Base-by-base conservation (phyloP, 176 grass and related monocot species). In the Oryza officinalis region DNA sequence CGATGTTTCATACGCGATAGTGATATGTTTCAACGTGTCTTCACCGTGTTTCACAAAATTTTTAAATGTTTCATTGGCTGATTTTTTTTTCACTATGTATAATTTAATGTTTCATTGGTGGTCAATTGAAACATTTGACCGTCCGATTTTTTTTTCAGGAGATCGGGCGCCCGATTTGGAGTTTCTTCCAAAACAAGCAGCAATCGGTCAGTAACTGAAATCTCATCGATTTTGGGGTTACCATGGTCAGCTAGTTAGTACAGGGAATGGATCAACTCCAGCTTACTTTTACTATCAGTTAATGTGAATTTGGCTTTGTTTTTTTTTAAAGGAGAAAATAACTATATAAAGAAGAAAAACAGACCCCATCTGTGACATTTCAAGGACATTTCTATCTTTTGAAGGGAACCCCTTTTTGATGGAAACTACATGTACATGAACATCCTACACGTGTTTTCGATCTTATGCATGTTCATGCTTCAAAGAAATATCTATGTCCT, bases 131-230 rank as follows among this genome's bases (percentile, higher is more conserved):
- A n/a, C n/a, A n/a, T n/a, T n/a, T n/a, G n/a, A n/a, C n/a, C n/a
- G n/a, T n/a, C n/a, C n/a, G n/a, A n/a, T n/a, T n/a, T n/a, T n/a
- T n/a, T n/a, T n/a, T n/a, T n/a, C n/a, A n/a, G n/a, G n/a, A n/a
- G n/a, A n/a, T n/a, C n/a, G n/a, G n/a, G n/a, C n/a, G n/a, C n/a
- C n/a, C n/a, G n/a, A n/a, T n/a, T n/a, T n/a, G n/a, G n/a, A n/a
- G n/a, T n/a, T n/a, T n/a, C n/a, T n/a, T n/a, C n/a, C n/a, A n/a
- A 80, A 66, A 57, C 5, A 9, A 20, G 4, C 46, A 67, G 27
- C 22, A 73, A 78, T 46, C 35, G n/a, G 60, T 17, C 30, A 54
- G 30, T 65, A 52, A 77, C 28, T 71, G 13, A 71, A 85, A 54
- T 49, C 15, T 30, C 63, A 61, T 74, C 14, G 4, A 71, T 45